A percentile compares a stretch with the other conserved stretches of the same genome.
Evolutionary conservation across 2,329 filamentous ascomycete species (phyloP).

Genomic region (Oidium heveae): DNA sequence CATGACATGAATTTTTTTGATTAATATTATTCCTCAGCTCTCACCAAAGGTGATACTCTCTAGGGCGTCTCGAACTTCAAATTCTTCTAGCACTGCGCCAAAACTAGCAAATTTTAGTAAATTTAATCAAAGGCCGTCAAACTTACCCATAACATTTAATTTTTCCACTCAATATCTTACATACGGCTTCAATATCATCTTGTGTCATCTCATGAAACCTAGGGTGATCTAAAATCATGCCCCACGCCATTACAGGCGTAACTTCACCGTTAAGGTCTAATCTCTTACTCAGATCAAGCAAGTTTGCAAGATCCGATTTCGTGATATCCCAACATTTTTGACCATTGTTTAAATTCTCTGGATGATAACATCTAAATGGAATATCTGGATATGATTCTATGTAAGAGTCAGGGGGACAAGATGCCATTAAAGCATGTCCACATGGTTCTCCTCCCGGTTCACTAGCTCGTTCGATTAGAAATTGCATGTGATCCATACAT

Average conservation of each 20-base stretch:
- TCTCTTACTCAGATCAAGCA: constrained; percentile 62
- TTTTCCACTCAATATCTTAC: constrained; percentile 51
- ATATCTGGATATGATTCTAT: constrained; percentile 23
- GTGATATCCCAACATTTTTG: constrained; percentile 53
- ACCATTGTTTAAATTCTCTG: constrained; percentile 4
- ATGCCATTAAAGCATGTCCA: constrained; percentile 83
- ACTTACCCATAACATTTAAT: constrained; percentile 77
- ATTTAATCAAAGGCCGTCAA: background rate
- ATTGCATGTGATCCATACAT: constrained; percentile 78
- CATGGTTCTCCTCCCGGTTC: constrained; percentile 43
- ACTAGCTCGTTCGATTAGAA: constrained; percentile 36
- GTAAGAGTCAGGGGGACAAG: constrained; percentile 39
- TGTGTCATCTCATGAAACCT: constrained; percentile 37
- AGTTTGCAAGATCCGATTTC: constrained; percentile 50
- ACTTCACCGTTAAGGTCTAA: constrained; percentile 73
- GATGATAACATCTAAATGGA: constrained; percentile 23
- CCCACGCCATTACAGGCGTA: constrained; percentile 88
- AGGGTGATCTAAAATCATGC: constrained; percentile 50
- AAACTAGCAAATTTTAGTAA: constrained; percentile 21
- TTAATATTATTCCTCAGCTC: too few relatives aligned
- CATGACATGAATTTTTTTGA: too few relatives aligned
- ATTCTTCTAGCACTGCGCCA: constrained; percentile 44
- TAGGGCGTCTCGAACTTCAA: constrained; percentile 22
- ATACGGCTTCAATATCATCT: constrained; percentile 46
- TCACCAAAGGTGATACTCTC: background rate